Evolutionary conservation across 1,284 basidiomycete genomes (phyloP), one percentile per base, ranked within the genome.

Genomic region (Neolentinus lepideus): DNA sequence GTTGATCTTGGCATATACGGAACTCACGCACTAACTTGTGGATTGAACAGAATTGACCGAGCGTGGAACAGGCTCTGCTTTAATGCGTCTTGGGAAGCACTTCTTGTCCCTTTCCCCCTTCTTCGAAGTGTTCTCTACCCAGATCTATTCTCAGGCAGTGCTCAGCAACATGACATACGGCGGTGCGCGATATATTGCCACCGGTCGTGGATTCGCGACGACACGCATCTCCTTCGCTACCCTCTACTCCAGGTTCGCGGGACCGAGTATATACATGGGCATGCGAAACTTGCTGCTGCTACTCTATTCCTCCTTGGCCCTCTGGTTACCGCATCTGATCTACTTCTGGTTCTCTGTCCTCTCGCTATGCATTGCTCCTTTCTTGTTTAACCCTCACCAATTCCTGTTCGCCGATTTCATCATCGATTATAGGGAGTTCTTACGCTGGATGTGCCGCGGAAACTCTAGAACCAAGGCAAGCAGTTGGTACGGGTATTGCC

Each of bases 401-500:
- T 98, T 98, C 81, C 92, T 92, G 22, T 92, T 88, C 69, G 73
- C 90, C 63, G 94, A 98, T 72, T 98, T 97, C 73, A 89, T 98
- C 72, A 94, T 98, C 68, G 95, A 98, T 72, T 98, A 98, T 72
- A 88, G 94, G 62, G 94, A 98, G 69, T 97, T 95, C 78, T 73
- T 98, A 54, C 85, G 94, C 56, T 98, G 94, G 94, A 97, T 98
- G 93, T 96, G 92, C 21, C 84, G 94, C 60, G 94, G 94, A 57
- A 98, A 98, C 72, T 95, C 94, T 51, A 79, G 92, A 62, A 90
- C 92, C 19, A 95, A 97, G 69, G 90, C 91, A 56, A 98, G 95
- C 75, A 95, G 92, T 61, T 98, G 95, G 94, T 96, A 97, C 67
- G 95, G 95, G 1, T 98, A 98, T 72, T 98, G 94, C 69, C 90